Evolutionary conservation across 257 asterid species (phyloP).

Genomic region (Scutellaria minor): DNA sequence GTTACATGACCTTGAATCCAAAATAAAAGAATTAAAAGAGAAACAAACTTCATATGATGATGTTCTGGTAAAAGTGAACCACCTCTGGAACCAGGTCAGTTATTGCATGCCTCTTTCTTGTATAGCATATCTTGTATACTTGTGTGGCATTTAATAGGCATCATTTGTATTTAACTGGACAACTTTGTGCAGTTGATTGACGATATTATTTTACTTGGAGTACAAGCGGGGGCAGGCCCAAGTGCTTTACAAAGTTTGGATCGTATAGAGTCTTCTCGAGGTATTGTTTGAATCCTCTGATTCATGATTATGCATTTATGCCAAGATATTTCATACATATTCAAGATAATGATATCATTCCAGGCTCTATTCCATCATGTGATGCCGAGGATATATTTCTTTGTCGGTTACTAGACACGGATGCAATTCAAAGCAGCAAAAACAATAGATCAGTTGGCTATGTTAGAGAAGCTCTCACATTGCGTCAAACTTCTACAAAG

Average conservation of each 20-base stretch:
- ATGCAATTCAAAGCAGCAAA: constrained; percentile 45
- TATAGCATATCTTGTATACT: constrained; percentile 19
- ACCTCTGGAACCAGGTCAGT: constrained; percentile 87
- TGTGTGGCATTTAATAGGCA: constrained; percentile 27
- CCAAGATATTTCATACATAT: constrained; percentile 15
- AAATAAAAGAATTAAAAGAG: constrained; percentile 65
- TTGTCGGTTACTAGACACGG: constrained; percentile 69
- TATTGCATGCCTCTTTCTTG: constrained; percentile 18
- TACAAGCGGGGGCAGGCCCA: constrained; percentile 68
- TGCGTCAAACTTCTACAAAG: constrained; percentile 70
- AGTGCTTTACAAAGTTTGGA: constrained; percentile 61
- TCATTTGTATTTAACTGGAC: constrained; percentile 30
- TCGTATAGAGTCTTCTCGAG: constrained; percentile 66
- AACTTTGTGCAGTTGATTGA: constrained; percentile 67
- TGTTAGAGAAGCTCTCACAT: constrained; percentile 66
- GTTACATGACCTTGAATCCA: constrained; percentile 75
- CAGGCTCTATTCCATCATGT: constrained; percentile 84
- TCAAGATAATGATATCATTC: constrained; percentile 38
- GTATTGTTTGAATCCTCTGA: constrained; percentile 43
- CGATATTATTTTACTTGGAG: constrained; percentile 76
- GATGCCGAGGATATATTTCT: constrained; percentile 86
- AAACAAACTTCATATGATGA: constrained; percentile 81
- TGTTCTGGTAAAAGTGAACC: constrained; percentile 68
- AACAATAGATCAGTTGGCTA: constrained; percentile 48
- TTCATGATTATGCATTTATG: constrained; percentile 20